A percentile compares a stretch with the other conserved stretches of the same genome.
Conservation (phyloP, 2,329 filamentous ascomycete species). For the Arthrobotrys sphaeroides region DNA sequence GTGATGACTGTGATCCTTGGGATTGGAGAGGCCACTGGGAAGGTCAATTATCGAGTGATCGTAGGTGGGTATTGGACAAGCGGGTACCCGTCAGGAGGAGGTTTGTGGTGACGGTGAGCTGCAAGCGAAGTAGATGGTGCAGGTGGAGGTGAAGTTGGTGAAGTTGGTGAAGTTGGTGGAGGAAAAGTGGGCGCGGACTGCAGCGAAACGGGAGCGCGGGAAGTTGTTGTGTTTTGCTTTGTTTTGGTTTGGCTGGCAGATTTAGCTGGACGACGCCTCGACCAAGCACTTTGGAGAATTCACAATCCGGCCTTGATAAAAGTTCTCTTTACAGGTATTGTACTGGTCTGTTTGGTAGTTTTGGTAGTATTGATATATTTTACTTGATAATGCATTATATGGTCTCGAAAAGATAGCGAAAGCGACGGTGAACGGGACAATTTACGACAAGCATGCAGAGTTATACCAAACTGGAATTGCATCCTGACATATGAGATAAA, state of each 20-base stretch:
- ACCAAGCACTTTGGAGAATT: too few species aligned
- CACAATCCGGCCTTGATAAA: too few species aligned
- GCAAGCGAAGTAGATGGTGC: neutral
- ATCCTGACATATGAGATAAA: conserved; percentile 12
- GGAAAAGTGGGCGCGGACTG: neutral
- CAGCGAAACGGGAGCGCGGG: conserved; percentile 24
- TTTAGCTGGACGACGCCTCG: too few species aligned
- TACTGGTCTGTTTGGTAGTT: too few species aligned
- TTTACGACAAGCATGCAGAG: neutral
- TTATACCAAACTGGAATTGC: neutral
- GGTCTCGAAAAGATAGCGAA: neutral
- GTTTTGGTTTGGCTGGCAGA: conserved; percentile 30
- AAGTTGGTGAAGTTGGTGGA: neutral
- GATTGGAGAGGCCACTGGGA: neutral
- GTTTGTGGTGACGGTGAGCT: neutral
- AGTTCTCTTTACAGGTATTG: too few species aligned
- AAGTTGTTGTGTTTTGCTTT: conserved; percentile 42
- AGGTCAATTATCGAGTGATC: neutral
- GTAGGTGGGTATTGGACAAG: neutral
- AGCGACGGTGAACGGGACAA: neutral
- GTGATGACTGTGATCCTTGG: neutral
- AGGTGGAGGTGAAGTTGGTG: conserved; percentile 6
- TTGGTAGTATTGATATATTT: neutral
- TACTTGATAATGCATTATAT: neutral
- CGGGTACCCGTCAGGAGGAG: neutral